Base-by-base conservation (phyloP, 179 eudicot species). In the Silene noctiflora region DNA sequence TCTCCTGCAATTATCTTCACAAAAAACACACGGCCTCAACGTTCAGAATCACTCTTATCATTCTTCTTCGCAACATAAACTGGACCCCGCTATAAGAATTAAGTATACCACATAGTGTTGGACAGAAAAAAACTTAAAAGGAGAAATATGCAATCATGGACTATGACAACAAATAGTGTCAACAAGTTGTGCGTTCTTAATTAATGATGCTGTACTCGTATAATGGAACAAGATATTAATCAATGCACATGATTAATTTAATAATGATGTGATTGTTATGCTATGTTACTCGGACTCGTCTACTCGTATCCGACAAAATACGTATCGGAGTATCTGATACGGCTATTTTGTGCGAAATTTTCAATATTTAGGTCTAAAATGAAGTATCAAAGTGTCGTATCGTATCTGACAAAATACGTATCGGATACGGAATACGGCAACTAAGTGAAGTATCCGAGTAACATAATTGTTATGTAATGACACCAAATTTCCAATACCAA, bases 1-100 rank as follows among this genome's bases (percentile, higher is more conserved):
- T 94, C 98, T 59, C 91, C 96, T 53, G 97, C 91, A 71, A 94
- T 94, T 67, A 94, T 92, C 98, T 94, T 79, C 7, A 69, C 17
- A 82, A 72, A 71, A 81, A 33, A 78, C 73, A 77, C 10, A 55
- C 29, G 11, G 64, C 19, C 73, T n/a, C 39, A 64, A 11, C 25
- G 25, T 53, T 80, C n/a, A 60, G 75, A 60, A 19, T 62, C 61
- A 35, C 11, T 27, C 19, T 55, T 5, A 55, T 11, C 20, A n/a
- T 55, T 55, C 8, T 55, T 55, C 59, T 55, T 16, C 20, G 1
- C 44, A 35, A 62, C 67, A 55, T 66, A 62, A 29, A 67, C 72
- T 67, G 77, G 69, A 67, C 69, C 79, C 79, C 24, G 77, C 67
- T 72, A 62, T 75, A 25, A 69, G 13, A 60, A 71, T 80, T 44